Evolutionary conservation across 805 yeast species (phyloP).

Genomic region (Monosporozyma aerobia): DNA sequence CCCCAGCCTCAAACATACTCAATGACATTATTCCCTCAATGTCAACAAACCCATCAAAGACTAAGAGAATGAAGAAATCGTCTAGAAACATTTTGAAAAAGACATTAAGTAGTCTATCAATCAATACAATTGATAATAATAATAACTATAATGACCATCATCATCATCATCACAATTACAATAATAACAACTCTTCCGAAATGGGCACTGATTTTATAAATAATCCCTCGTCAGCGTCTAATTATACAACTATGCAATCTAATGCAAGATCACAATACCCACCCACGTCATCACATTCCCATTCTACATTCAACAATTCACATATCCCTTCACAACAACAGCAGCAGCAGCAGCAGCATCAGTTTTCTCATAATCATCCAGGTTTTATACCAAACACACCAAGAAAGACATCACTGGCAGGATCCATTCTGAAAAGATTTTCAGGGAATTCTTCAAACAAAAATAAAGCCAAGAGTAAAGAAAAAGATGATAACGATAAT

Average conservation of each 20-base stretch:
- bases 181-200: not conserved
- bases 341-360: not conserved
- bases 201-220: not conserved
- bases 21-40: not conserved
- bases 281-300: not conserved
- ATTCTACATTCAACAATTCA: not conserved
- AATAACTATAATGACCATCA: not conserved
- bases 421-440: constrained; percentile 17
- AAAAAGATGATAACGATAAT: not conserved
- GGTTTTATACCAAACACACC: constrained; percentile 5
- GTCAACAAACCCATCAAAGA: not conserved
- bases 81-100: constrained; percentile 7
- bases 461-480: constrained; percentile 1
- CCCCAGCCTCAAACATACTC: not conserved
- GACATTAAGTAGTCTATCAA: constrained; percentile 21
- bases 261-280: not conserved
- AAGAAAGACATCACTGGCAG: constrained; percentile 23
- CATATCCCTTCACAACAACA: not conserved
- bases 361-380: not conserved
- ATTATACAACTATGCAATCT: not conserved
- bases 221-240: not conserved
- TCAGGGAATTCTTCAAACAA: constrained; percentile 6
- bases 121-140: constrained; percentile 4
- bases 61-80: not conserved
- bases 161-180: not conserved